Evolutionary conservation across 306 rosid species (phyloP), one percentile per base, ranked within the genome.

Genomic region (Dalbergia cochinchinensis): DNA sequence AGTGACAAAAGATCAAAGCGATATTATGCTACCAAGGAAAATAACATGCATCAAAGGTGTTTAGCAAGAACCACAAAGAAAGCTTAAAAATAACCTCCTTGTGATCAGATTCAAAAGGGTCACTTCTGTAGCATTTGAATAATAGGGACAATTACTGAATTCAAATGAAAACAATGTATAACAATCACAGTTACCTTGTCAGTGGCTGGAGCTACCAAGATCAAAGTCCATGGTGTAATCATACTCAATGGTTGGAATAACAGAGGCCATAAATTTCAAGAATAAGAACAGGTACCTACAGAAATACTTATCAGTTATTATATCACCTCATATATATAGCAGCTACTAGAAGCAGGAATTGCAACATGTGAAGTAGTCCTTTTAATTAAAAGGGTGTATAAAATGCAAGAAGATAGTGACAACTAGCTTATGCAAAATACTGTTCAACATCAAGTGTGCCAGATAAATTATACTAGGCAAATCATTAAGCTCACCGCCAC

Each of bases 221-320:
- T 95, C 98, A 41, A 95, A 90, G 90, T 95, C 99, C 96, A 95
- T 91, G 5, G 98, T 93, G 87, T 95, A 93, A 83, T 95, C 98
- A 78, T 93, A 95, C 85, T 95, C 99, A 3, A 95, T 95, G 3
- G 98, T 95, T 11, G 99, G 99, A 79, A 95, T 95, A 57, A 95
- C 99, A 61, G 99, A 95, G 54, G 99, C 99, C 86, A 95, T 89
- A 69, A 95, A 95, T 74, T 95, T 95, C 87, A 95, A 81, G 96
- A 95, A 95, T 60, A 95, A 85, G 89, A 95, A 92, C 39, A 95
- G 87, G 86, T 95, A 95, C 97, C 99, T 95, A 69, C 79, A 81
- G 31, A 72, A 76, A 66, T 7, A 66, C 53, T 67, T 11, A 45
- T 55, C 5, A 6, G 13, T 4, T 13, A 62, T 60, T 76, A 73